Conservation (phyloP, 75 land plant genomes). For the Pseudotsuga menziesii region DNA sequence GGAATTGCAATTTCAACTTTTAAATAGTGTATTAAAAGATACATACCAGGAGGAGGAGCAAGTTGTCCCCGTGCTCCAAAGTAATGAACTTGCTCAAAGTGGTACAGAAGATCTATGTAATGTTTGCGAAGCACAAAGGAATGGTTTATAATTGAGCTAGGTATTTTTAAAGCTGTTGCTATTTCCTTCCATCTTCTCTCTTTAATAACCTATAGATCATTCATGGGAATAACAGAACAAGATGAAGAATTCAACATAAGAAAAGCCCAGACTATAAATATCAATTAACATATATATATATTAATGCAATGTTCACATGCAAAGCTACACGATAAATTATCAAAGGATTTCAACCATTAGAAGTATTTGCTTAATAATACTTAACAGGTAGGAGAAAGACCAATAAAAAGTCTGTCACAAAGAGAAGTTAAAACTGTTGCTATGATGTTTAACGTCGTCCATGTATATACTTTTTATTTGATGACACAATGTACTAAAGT, state of each 20-base stretch:
- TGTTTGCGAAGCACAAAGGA: slow-evolving; percentile 32
- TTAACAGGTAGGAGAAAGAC: not conserved
- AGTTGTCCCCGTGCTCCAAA: slow-evolving; percentile 14
- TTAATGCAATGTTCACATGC: too few relatives aligned
- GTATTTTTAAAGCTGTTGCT: slow-evolving; percentile 21
- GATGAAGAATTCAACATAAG: not conserved
- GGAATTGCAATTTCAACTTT: not conserved
- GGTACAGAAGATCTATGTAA: slow-evolving; percentile 25
- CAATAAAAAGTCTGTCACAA: not conserved
- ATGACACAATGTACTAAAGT: not conserved
- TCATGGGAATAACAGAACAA: not conserved
- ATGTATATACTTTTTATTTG: not conserved
- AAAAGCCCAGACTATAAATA: not conserved
- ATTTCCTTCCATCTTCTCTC: slow-evolving; percentile 37
- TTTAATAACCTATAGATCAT: slow-evolving; percentile 27
- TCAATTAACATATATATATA: not conserved
- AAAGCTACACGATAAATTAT: too few relatives aligned
- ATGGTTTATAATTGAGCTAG: slow-evolving; percentile 23
- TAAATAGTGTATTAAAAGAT: not conserved
- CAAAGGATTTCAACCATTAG: not conserved
- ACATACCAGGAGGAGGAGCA: slow-evolving; percentile 20
- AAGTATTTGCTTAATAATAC: not conserved
- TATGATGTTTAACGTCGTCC: not conserved
- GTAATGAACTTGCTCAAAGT: slow-evolving; percentile 34
- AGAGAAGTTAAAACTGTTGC: not conserved